Evolutionary conservation across 495 filamentous ascomycete genomes (phyloP).

Genomic region (Daldinia vernicosa): DNA sequence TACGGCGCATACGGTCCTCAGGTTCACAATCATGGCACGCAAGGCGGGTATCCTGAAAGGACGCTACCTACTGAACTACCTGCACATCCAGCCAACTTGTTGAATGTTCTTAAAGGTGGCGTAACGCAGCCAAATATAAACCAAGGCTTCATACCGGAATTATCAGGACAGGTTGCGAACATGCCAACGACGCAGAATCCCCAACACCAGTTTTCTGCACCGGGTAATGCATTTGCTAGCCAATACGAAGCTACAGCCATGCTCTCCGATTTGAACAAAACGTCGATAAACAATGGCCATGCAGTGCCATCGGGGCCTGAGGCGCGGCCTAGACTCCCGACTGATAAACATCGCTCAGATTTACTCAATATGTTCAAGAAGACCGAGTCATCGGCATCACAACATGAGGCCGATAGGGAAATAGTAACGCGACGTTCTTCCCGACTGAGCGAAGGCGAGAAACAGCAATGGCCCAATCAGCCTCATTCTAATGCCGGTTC

Average conservation of each 20-base stretch:
- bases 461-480: conserved; percentile 24
- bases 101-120: conserved; percentile 69
- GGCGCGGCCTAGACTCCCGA: conserved; percentile 40
- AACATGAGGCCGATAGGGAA: conserved; percentile 36
- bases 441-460: conserved; percentile 19
- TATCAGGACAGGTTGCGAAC: conserved; percentile 30
- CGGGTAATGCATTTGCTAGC: conserved; percentile 36
- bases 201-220: conserved; percentile 15
- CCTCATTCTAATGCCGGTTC: conserved; percentile 41
- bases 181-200: conserved; percentile 13
- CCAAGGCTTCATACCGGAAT: conserved; percentile 17
- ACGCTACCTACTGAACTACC: conserved; percentile 66
- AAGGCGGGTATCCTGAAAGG: conserved; percentile 57
- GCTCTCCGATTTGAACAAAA: conserved; percentile 10
- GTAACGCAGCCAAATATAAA: conserved; percentile 11
- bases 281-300: conserved; percentile 16
- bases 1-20: conserved; percentile 10
- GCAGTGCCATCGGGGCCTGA: conserved; percentile 15
- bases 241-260: conserved; percentile 32
- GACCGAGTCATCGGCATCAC: conserved; percentile 28
- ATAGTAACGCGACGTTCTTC: conserved; percentile 13
- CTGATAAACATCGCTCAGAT: conserved; percentile 56
- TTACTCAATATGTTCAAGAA: conserved; percentile 62
- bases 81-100: conserved; percentile 68
- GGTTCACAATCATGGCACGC: conserved; percentile 1